These are phyloP conservation scores for Phytophthora megakarya DNA, from an alignment of 352 stramenopile species.

Conservation along the genomic window DNA sequence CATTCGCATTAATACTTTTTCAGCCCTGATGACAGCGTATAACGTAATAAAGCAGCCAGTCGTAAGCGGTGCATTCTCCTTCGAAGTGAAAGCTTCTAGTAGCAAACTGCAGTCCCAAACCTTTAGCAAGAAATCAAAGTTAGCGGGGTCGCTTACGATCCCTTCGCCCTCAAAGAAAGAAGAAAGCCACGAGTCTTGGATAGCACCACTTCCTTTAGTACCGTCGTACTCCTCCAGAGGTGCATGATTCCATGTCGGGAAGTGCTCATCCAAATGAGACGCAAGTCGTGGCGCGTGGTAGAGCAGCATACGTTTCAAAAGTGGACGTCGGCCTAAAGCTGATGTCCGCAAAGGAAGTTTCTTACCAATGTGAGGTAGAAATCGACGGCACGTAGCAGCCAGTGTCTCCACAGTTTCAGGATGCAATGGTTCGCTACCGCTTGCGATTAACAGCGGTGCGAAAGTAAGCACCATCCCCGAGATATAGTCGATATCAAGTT, in stretches of 20 bases:
- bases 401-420: slow-evolving; percentile 64
- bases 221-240: slow-evolving; percentile 26
- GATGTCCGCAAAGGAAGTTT: slow-evolving; percentile 36
- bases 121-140: slow-evolving; percentile 63
- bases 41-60: slow-evolving; percentile 42
- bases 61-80: slow-evolving; percentile 20
- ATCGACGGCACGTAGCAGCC: slow-evolving; percentile 45
- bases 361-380: slow-evolving; percentile 58
- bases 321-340: slow-evolving; percentile 40
- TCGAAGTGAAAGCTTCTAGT: slow-evolving; percentile 35
- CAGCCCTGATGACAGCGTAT: slow-evolving; percentile 56
- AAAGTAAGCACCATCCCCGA: slow-evolving; percentile 59
- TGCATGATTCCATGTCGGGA: slow-evolving; percentile 63
- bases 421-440: slow-evolving; percentile 71
- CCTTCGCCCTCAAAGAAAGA: slow-evolving; percentile 76
- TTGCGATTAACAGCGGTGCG: slow-evolving; percentile 54
- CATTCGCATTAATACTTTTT: slow-evolving; percentile 77
- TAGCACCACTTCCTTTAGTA: slow-evolving; percentile 31
- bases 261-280: slow-evolving; percentile 81
- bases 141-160: slow-evolving; percentile 28
- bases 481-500: slow-evolving; percentile 60
- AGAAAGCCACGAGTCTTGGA: slow-evolving; percentile 73
- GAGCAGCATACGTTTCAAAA: slow-evolving; percentile 77
- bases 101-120: slow-evolving; percentile 80
- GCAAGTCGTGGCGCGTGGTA: slow-evolving; percentile 72